Base-by-base conservation (phyloP, 345 rosid species). In the Syzygium aqueum region DNA sequence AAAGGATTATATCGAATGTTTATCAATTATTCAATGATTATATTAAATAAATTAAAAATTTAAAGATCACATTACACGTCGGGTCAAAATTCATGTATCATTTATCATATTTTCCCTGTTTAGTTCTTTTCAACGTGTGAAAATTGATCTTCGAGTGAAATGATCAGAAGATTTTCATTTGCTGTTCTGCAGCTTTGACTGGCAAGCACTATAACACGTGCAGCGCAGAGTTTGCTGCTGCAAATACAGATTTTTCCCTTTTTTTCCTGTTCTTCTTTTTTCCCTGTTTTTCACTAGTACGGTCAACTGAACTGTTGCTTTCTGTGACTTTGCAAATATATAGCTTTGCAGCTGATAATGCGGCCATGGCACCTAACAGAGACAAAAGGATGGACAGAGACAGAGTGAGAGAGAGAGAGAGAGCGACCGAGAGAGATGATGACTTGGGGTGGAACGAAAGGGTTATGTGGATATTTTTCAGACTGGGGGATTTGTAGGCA, bases 11-110 rank as follows among this genome's bases (percentile, higher is more conserved):
- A 37, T 2, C 1, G 2, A 1, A 73, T 9, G 0, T 37, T 73
- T 10, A 37, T 10, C 0, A 10, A 43, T 43, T 43, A 43, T 43
- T 43, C 7, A 21, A 54, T n/a, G 2, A 6, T 14, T 5, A 6
- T n/a, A 5, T 6, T n/a, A 0, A 59, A n/a, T n/a, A 61, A n/a
- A 61, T 61, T 61, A 3, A 61, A 61, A 61, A 0, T n/a, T 1
- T 0, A 73, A 0, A 0, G 2, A 3, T 19, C 0, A 4, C 5
- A 17, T 9, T 9, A 2, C 11, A 10, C 3, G 51, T 50, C 14
- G 6, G 6, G 2, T 2, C 19, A 52, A 52, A 52, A 52, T 52
- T 52, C 53, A 52, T 15, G 6, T 13, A 13, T 7, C 8, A 27
- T n/a, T n/a, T 2, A 2, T 59, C 15, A 25, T 15, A 59, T 11